These are phyloP conservation scores for Colletotrichum spaethianum DNA, from an alignment of 2,329 filamentous ascomycete species.

Conservation along the genomic window DNA sequence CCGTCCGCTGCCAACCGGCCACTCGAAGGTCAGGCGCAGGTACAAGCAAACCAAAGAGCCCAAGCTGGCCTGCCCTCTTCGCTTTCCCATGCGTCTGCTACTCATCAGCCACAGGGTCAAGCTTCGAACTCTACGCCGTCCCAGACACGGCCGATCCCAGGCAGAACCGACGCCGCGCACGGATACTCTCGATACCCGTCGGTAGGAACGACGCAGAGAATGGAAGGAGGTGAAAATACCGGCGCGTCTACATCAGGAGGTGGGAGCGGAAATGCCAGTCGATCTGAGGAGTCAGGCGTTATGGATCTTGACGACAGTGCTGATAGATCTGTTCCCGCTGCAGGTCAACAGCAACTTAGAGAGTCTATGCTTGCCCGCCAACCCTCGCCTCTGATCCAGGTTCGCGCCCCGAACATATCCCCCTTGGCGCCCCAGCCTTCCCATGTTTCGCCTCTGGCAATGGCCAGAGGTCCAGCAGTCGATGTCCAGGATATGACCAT, in stretches of 20 bases:
- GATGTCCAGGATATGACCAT: slow-evolving; percentile 49
- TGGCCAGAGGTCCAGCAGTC: slow-evolving; percentile 54
- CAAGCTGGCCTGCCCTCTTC: slow-evolving; percentile 26
- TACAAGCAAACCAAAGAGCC: slow-evolving; percentile 14
- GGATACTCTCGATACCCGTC: slow-evolving; percentile 31
- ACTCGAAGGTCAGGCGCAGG: slow-evolving; percentile 8
- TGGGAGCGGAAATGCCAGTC: slow-evolving; percentile 58
- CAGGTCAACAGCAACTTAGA: slow-evolving; percentile 31
- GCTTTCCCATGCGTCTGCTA: slow-evolving; percentile 36
- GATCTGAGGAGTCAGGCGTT: slow-evolving; percentile 57
- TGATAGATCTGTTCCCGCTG: slow-evolving; percentile 39
- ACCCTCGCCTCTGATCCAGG: slow-evolving; percentile 72
- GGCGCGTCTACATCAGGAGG: slow-evolving; percentile 54
- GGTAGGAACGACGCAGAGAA: slow-evolving; percentile 38
- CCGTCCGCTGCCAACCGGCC: slow-evolving; percentile 36
- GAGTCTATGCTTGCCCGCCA: slow-evolving; percentile 47
- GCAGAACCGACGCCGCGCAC: slow-evolving; percentile 6
- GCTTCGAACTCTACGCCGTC: slow-evolving; percentile 31
- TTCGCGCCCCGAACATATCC: slow-evolving; percentile 79
- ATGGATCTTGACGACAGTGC: slow-evolving; percentile 41
- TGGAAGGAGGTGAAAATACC: slow-evolving; percentile 25
- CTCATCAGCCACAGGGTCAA: slow-evolving; percentile 43
- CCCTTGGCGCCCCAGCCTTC: slow-evolving; percentile 83
- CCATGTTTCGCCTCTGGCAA: slow-evolving; percentile 73
- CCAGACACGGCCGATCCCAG: slow-evolving; percentile 7